Evolutionary conservation across 768 basidiomycete genomes (phyloP), one percentile per base, ranked within the genome.

Genomic region (Serpula lacrymans): DNA sequence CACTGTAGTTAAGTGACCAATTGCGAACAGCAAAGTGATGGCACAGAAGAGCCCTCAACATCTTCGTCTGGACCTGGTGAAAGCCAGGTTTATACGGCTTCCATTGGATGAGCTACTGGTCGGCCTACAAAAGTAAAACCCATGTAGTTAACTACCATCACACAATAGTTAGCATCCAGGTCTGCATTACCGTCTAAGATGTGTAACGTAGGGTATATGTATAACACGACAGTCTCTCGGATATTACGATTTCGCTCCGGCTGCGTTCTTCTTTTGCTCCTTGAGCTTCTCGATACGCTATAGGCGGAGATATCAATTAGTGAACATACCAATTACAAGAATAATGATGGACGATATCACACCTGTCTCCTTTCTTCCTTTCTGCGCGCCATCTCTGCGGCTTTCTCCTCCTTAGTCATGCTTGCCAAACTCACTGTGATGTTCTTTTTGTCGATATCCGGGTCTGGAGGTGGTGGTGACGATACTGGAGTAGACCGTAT

Each of bases 281-380:
- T 91, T 91, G 49, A 88, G 58, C 56, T 78, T 75, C 7, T 86
- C 85, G 39, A 91, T 87, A 7, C 84, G 79, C 86, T 86, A 46
- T 11, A 37, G 35, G 34, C 23, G 31, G 28, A 42, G 11, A 21
- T 8, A 9, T 11, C 18, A 21, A 35, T 11, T 6, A 44, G 12
- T 26, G 32, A 11, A 3, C 29, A 5, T 5, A 24, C 16, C 11
- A n/a, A 24, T 45, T 18, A 50, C 34, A 24, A 18, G 17, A 12
- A 3, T 2, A 18, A 11, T 14, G 12, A 17, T 5, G 36, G 31
- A 31, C 40, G 12, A 29, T 23, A 23, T 63, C 77, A 14, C 39
- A 90, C 90, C 70, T 89, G 81, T 59, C 86, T 92, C 32, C 95
- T 69, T 59, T 97, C 95, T 59, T 97, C 94, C 55, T 94, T 86